phyloP scores from a whole-genome alignment of 2,329 filamentous ascomycete genomes.

The Ceratocystis cubensis region DNA sequence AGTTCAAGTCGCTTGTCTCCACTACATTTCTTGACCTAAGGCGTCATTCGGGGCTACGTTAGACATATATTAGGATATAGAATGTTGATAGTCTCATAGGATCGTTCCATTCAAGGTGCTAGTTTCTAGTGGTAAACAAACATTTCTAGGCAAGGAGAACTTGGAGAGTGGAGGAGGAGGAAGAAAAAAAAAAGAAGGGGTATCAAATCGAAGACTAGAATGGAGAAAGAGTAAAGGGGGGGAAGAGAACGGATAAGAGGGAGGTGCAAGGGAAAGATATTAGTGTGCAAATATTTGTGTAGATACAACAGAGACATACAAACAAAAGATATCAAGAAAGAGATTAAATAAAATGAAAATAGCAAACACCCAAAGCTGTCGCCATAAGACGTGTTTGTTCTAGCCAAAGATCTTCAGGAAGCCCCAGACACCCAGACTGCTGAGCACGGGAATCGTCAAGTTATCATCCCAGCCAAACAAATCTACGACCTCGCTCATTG shows the following conservation, averaged over 20 bases:
- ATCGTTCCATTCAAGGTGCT: background rate
- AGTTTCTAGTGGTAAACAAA: background rate
- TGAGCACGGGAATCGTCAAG: conserved; percentile 86
- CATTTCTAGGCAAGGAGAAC: background rate
- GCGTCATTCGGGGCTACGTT: no score
- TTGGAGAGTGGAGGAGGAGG: background rate
- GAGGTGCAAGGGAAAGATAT: background rate
- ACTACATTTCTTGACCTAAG: no score
- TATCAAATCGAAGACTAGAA: background rate
- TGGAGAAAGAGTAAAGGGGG: background rate
- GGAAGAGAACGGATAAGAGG: background rate
- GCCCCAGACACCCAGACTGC: conserved; percentile 76
- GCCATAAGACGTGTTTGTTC: conserved; percentile 17
- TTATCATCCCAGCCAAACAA: conserved; percentile 95
- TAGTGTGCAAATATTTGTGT: conserved; percentile 3
- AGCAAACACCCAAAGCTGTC: background rate
- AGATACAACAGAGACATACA: conserved; percentile 3
- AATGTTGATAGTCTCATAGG: no score
- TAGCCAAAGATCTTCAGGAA: conserved; percentile 79
- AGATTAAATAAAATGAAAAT: conserved; percentile 1
- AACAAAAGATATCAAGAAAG: background rate
- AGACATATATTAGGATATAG: no score
- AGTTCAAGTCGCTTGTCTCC: no score
- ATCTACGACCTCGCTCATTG: conserved; percentile 80
- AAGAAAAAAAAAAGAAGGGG: background rate